Evolutionary conservation across 495 filamentous ascomycete genomes (phyloP).

Genomic region (Lasiosphaeris hirsuta): DNA sequence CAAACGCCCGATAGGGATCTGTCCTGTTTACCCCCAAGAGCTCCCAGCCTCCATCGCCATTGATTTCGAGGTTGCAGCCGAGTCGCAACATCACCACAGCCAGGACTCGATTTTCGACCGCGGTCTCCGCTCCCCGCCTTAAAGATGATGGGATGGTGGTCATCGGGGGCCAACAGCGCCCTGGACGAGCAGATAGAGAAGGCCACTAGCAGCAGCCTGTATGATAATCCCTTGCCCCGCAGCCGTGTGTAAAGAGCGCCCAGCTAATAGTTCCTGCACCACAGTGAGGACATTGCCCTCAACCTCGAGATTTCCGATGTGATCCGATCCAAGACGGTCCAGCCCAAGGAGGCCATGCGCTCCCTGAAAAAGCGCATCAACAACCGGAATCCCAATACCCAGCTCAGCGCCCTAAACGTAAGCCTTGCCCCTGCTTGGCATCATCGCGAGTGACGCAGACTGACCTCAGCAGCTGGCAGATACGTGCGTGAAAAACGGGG

Average conservation of each 20-base stretch:
- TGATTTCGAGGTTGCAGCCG: not conserved
- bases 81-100: not conserved
- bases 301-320: constrained; percentile 97
- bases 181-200: constrained; percentile 96
- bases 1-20: no score
- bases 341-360: constrained; percentile 95
- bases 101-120: no score
- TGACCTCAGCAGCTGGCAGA: constrained; percentile 65
- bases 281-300: constrained; percentile 92
- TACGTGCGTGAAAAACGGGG: constrained; percentile 98
- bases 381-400: constrained; percentile 94
- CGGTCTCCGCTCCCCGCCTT: not conserved
- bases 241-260: not conserved
- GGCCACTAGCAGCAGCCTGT: constrained; percentile 91
- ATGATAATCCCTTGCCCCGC: constrained; percentile 28
- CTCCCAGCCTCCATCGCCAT: not conserved
- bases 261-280: constrained; percentile 19
- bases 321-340: constrained; percentile 93
- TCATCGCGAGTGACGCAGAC: not conserved
- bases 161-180: constrained; percentile 68
- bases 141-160: constrained; percentile 88
- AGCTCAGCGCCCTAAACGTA: constrained; percentile 89
- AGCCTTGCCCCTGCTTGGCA: constrained; percentile 14
- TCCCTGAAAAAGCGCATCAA: constrained; percentile 90
- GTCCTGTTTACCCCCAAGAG: not conserved